Evolutionary conservation across 768 basidiomycete species (phyloP), one percentile per base, ranked within the genome.

Genomic region (Thelephora aurantiotincta): DNA sequence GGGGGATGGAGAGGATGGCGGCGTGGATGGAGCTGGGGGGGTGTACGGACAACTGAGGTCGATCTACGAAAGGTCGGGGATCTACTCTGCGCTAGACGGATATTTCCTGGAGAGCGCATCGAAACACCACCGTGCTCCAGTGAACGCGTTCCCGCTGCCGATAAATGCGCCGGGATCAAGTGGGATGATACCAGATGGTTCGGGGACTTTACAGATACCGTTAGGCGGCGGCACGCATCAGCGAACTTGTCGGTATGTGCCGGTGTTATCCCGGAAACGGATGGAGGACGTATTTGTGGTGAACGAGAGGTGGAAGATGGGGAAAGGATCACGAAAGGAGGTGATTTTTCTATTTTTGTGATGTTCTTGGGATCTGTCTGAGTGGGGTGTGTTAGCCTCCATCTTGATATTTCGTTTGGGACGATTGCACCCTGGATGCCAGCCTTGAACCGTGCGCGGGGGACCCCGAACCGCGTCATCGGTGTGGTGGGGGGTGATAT

Each of bases 261-360:
- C 78, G 6, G 53, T 99, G 30, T 56, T 92, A 45, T 53, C 68
- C 48, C 69, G 92, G 50, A 74, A 77, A 47, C 69, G 88, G 46
- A 63, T 83, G 23, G 84, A 87, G 49, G 70, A 71, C 6, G 78
- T 83, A 0, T 82, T 86, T 33, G 74, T 76, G 12, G 72, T 75
- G 19, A 94, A 97, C 58, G 78, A 78, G 56, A 72, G 82, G 47
- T 97, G 86, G 84, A 69, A 80, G 51, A 56, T 70, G 14, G 82
- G 82, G 11, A 79, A 79, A 57, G 82, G 77, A 1, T 64, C 67
- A 41, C 67, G 74, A 51, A 67, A 63, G 63, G 63, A 46, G 53
- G 48, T 26, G n/a, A 23, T 30, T 30, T 9, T 30, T 30, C 26
- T 30, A 30, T 30, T 30, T 30, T 30, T 30, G 26, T 30, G 26